A percentile compares a stretch with the other conserved stretches of the same genome.
Conservation (phyloP, 2,329 filamentous ascomycete species). For the Phaeosphaeriaceae sp. region DNA sequence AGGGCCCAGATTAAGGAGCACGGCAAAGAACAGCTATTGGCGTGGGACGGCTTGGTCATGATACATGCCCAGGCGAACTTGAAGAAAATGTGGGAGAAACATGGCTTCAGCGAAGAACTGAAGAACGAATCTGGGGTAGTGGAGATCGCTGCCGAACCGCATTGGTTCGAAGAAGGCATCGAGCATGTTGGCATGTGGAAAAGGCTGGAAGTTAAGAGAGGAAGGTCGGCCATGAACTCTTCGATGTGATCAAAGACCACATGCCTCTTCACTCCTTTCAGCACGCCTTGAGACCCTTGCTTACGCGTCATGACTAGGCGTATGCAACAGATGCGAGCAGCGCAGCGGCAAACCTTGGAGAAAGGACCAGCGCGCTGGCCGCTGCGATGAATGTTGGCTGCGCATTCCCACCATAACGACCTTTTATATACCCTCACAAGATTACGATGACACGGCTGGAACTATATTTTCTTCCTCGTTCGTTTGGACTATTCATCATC, state of each 20-base stretch:
- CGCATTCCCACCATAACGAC: background rate
- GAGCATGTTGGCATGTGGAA: slow-evolving; percentile 85
- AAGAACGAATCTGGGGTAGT: slow-evolving; percentile 63
- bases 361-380: background rate
- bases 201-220: slow-evolving; percentile 46
- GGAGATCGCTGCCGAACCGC: slow-evolving; percentile 39
- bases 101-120: slow-evolving; percentile 77
- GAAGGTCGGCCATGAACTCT: slow-evolving; percentile 23
- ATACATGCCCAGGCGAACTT: slow-evolving; percentile 78
- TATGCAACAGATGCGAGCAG: background rate
- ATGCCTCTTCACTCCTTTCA: background rate
- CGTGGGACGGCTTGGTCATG: slow-evolving; percentile 78
- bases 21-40: slow-evolving; percentile 46
- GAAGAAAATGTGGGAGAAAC: slow-evolving; percentile 69
- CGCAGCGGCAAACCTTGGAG: background rate
- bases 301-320: background rate
- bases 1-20: slow-evolving; percentile 55
- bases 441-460: slow-evolving; percentile 1
- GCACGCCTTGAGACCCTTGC: background rate
- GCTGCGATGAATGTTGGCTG: background rate
- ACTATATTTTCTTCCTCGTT: background rate
- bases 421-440: slow-evolving; percentile 1
- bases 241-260: background rate
- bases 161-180: slow-evolving; percentile 85
- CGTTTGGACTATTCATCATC: background rate